A percentile compares a stretch with the other conserved stretches of the same genome.
Conservation (phyloP, 495 filamentous ascomycete species). For the Lepraria neglecta region DNA sequence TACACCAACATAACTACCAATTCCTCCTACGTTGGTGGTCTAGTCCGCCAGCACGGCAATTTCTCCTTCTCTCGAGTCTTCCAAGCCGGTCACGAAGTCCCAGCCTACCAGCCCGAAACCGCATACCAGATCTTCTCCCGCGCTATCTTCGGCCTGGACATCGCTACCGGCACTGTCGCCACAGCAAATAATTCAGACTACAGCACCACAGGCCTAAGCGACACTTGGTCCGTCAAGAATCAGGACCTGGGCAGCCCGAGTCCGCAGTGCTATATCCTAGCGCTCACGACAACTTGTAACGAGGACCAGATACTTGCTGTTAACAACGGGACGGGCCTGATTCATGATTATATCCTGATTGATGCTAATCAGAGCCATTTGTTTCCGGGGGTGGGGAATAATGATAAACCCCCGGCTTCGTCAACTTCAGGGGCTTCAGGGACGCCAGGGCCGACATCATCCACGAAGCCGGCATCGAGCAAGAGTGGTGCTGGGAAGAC, state of each 20-base stretch:
- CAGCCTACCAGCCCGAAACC: constrained; percentile 53
- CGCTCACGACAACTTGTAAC: constrained; percentile 12
- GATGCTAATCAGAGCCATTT: constrained; percentile 35
- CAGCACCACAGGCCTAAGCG: background rate
- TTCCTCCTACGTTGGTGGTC: constrained; percentile 42
- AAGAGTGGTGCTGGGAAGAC: background rate
- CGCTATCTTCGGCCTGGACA: constrained; percentile 47
- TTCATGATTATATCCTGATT: constrained; percentile 47
- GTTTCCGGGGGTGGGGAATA: constrained; percentile 9
- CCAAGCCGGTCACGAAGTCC: constrained; percentile 51
- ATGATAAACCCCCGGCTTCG: background rate
- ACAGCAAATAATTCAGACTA: background rate
- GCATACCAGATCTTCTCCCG: constrained; percentile 52
- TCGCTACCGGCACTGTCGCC: constrained; percentile 47
- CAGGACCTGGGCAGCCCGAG: constrained; percentile 36
- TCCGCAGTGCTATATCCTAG: constrained; percentile 44
- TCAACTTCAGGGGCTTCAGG: background rate
- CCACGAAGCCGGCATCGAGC: background rate
- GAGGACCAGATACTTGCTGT: constrained; percentile 28
- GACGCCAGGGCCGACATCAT: background rate
- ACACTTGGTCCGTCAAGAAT: constrained; percentile 36
- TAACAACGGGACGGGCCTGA: constrained; percentile 41
- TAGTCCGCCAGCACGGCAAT: constrained; percentile 53
- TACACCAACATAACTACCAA: constrained; percentile 44
- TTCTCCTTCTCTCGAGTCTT: constrained; percentile 57